These are phyloP conservation scores for Takashimella tepidaria DNA, from an alignment of 1,284 basidiomycete species.

Conservation along the genomic window DNA sequence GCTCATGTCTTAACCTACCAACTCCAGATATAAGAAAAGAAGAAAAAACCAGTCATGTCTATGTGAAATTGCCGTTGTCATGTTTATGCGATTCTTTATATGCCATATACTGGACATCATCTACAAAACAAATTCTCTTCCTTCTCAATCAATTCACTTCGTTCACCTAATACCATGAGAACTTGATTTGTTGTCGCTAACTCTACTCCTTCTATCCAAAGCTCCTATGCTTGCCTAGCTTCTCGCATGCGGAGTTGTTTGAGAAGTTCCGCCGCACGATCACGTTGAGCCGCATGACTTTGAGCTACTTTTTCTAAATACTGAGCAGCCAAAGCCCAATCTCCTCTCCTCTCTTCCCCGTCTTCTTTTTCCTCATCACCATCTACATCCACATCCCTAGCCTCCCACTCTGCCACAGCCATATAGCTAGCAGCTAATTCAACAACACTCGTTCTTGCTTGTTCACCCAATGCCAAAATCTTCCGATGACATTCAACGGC, in stretches of 20 bases:
- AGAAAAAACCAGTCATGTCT: no score
- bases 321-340: conserved; percentile 40
- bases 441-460: conserved; percentile 56
- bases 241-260: conserved; percentile 33
- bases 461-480: conserved; percentile 69
- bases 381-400: conserved; percentile 50
- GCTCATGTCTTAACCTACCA: no score
- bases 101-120: no score
- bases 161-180: no score
- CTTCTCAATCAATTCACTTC: no score
- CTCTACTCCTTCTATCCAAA: no score
- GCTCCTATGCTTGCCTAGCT: conserved; percentile 15
- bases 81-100: no score
- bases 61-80: no score
- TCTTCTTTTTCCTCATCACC: conserved; percentile 5
- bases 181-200: no score
- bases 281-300: conserved; percentile 51
- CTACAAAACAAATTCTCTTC: no score
- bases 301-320: conserved; percentile 66
- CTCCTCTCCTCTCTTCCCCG: conserved; percentile 17
- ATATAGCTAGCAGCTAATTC: conserved; percentile 75
- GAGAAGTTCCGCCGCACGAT: conserved; percentile 35
- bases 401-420: conserved; percentile 71
- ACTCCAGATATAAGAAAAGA: no score
- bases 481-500: conserved; percentile 33